Percentiles rank a stretch among this genome's conserved stretches.
These are phyloP conservation scores for Yamadazyma buinensis DNA, from an alignment of 1,139 yeast species.

Conservation along the genomic window DNA sequence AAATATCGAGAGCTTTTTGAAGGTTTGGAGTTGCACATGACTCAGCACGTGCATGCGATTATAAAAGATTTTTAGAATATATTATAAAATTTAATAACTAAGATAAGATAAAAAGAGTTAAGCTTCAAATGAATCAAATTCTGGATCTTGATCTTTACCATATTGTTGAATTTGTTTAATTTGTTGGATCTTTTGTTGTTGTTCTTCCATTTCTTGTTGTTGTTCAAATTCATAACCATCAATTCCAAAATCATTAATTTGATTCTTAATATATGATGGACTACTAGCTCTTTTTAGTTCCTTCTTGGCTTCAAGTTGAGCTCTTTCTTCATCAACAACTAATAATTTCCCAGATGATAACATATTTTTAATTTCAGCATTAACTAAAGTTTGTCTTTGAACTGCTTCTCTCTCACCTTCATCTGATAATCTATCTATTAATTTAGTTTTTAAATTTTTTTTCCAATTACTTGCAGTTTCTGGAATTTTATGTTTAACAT, in stretches of 20 bases:
- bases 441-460: constrained; percentile 38
- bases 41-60: not conserved
- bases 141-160: too few relatives aligned
- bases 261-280: not conserved
- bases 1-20: too few relatives aligned
- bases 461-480: constrained; percentile 17
- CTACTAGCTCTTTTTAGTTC: not conserved
- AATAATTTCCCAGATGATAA: not conserved
- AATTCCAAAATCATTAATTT: not conserved
- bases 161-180: not conserved
- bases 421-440: constrained; percentile 6
- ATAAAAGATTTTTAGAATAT: too few relatives aligned
- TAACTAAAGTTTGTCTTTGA: not conserved
- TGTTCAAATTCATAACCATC: not conserved
- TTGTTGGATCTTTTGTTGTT: too few relatives aligned
- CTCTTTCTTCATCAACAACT: not conserved
- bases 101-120: too few relatives aligned
- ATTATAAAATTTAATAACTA: too few relatives aligned
- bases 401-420: not conserved
- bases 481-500: constrained; percentile 19
- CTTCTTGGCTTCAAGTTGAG: not conserved
- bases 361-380: not conserved
- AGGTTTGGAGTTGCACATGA: constrained; percentile 3
- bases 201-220: too few relatives aligned
- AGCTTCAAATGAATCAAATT: too few relatives aligned